Percentiles rank a stretch among this genome's conserved stretches.
Conservation (phyloP, 2,329 filamentous ascomycete genomes). For the Dothiorella sarmentorum region DNA sequence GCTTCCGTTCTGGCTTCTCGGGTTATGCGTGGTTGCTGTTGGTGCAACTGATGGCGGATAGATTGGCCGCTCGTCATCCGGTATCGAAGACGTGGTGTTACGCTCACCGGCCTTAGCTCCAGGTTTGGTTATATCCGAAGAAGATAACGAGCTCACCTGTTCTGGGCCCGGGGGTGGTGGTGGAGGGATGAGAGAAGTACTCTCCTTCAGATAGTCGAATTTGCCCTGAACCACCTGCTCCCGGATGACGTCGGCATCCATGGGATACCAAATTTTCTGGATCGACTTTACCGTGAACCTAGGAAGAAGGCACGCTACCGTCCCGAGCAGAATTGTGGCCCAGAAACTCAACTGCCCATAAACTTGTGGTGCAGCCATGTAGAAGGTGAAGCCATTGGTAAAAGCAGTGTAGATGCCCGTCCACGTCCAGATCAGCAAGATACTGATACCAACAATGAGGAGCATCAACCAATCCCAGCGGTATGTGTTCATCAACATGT, state of each 20-base stretch:
- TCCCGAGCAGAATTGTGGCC: constrained; percentile 74
- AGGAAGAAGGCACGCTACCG: constrained; percentile 79
- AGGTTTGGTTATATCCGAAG: constrained; percentile 52
- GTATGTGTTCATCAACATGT: constrained; percentile 94
- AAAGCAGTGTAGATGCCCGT: constrained; percentile 79
- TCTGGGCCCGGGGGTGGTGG: constrained; percentile 25
- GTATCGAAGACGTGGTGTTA: constrained; percentile 59
- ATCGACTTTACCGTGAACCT: constrained; percentile 81
- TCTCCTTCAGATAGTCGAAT: constrained; percentile 69
- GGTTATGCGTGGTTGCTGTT: constrained; percentile 66
- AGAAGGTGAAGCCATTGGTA: constrained; percentile 61
- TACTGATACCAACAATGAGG: constrained; percentile 76
- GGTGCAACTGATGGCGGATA: constrained; percentile 85
- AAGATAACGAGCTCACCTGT: constrained; percentile 52
- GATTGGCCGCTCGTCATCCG: constrained; percentile 87
- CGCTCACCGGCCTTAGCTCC: constrained; percentile 45
- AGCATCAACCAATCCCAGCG: constrained; percentile 97
- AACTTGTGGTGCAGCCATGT: constrained; percentile 71
- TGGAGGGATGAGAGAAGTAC: constrained; percentile 49
- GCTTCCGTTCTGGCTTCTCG: constrained; percentile 82
- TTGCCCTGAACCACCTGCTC: constrained; percentile 83
- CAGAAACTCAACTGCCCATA: constrained; percentile 84
- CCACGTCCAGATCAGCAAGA: constrained; percentile 90
- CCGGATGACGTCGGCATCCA: constrained; percentile 90
- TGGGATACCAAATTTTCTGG: constrained; percentile 91